Evolutionary conservation across 2,329 filamentous ascomycete species (phyloP), one percentile per base, ranked within the genome.

Genomic region (Chrysoporthe cubensis): DNA sequence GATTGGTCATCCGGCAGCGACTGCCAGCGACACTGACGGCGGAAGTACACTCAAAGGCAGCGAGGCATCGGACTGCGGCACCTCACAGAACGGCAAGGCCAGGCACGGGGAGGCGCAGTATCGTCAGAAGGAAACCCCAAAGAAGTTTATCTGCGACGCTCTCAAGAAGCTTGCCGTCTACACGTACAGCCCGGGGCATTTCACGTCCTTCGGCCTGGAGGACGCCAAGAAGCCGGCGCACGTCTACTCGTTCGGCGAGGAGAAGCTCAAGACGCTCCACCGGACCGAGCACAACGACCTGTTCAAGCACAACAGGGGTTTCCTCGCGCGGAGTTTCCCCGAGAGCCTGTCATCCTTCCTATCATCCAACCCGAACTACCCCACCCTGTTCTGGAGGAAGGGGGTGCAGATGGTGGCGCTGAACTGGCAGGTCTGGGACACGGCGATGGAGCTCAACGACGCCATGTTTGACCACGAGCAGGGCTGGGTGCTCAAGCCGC

Each of bases 391-490:
- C 76, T 99, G 96, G 96, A 89, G 94, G 61, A 90, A 92, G 64
- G 96, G 96, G 34, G 95, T 97, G 18, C 96, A 99, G 78, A 98
- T 99, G 95, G 94, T 93, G 6, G 95, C 96, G n/a, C 86, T 98
- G 78, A 99, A 99, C 78, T 98, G 96, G 95, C 96, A 99, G 79
- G 95, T 91, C 3, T 91, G 94, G 73, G 95, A 98, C 76, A 88
- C 95, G 65, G 92, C 93, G 56, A 96, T 97, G 88, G 96, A 98
- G 83, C 87, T 99, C 76, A 98, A 98, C 76, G 91, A 97, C 73
- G 96, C 92, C 76, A 98, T 99, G 96, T 99, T 98, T 77, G 92
- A 93, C 42, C 92, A 89, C 13, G 91, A 91, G 60, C 82, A 87
- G 46, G 94, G 95, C 52, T 97, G 93, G 91, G 88, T 94, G 3